Percentiles rank a stretch among this genome's conserved stretches.
Conservation (phyloP, 805 yeast genomes). For the Barnettozyma pratensis region DNA sequence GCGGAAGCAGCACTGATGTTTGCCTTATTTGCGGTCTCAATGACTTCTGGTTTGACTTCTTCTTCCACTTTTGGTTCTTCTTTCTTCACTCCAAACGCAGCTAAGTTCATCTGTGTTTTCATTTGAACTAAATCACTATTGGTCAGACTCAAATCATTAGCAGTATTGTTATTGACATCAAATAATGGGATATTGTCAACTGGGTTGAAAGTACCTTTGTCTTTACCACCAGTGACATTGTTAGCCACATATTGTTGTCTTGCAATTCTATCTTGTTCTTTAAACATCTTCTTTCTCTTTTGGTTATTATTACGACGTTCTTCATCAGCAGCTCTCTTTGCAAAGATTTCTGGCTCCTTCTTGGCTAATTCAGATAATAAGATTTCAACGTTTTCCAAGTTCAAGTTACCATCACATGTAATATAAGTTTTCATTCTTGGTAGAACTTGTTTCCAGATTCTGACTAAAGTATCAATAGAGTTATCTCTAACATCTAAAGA, state of each 20-base stretch:
- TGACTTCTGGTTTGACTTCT: slow-evolving; percentile 23
- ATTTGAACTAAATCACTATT: slow-evolving; percentile 68
- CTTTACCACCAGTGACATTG: slow-evolving; percentile 61
- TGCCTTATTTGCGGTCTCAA: slow-evolving; percentile 30
- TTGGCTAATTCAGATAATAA: slow-evolving; percentile 58
- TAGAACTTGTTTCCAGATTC: slow-evolving; percentile 74
- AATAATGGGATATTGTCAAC: slow-evolving; percentile 70
- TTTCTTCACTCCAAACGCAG: slow-evolving; percentile 55
- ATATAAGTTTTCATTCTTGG: slow-evolving; percentile 69
- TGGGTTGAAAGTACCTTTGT: slow-evolving; percentile 68
- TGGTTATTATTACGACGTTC: slow-evolving; percentile 59
- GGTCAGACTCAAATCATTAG: slow-evolving; percentile 60
- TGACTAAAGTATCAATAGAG: slow-evolving; percentile 77
- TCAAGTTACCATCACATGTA: slow-evolving; percentile 84
- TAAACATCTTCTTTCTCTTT: slow-evolving; percentile 49
- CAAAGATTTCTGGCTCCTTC: slow-evolving; percentile 76
- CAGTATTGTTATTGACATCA: slow-evolving; percentile 68
- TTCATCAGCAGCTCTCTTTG: slow-evolving; percentile 64
- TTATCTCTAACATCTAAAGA: slow-evolving; percentile 92
- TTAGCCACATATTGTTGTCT: slow-evolving; percentile 42
- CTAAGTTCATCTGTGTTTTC: slow-evolving; percentile 57
- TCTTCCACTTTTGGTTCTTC: slow-evolving; percentile 24
- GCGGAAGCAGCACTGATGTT: slow-evolving; percentile 44
- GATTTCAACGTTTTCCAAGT: slow-evolving; percentile 70
- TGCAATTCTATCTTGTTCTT: slow-evolving; percentile 40